A percentile compares a stretch with the other conserved stretches of the same genome.
Conservation (phyloP, 2,329 filamentous ascomycete species). For the Pseudogymnoascus sp. region DNA sequence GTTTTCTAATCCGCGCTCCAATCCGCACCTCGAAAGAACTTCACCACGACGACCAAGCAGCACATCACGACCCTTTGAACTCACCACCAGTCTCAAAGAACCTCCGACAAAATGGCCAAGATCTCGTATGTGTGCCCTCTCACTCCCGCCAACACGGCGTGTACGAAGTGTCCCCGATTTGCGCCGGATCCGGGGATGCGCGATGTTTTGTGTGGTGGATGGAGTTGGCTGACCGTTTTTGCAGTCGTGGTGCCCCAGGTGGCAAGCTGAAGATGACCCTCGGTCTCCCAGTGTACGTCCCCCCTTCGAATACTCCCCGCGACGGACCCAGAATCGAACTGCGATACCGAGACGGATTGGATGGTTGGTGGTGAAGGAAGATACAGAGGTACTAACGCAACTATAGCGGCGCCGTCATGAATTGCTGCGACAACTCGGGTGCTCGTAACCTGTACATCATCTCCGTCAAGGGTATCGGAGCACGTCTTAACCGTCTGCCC, state of each 20-base stretch:
- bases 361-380: slow-evolving; percentile 11
- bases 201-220: slow-evolving; percentile 7
- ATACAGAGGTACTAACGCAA: slow-evolving; percentile 12
- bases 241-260: slow-evolving; percentile 83
- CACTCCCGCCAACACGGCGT: slow-evolving; percentile 14
- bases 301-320: slow-evolving; percentile 8
- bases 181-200: slow-evolving; percentile 1
- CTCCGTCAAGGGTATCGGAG: slow-evolving; percentile 97
- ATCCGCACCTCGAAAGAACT: slow-evolving; percentile 17
- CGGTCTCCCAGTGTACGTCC: slow-evolving; percentile 97
- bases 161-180: neutral
- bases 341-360: neutral
- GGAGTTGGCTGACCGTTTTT: slow-evolving; percentile 11
- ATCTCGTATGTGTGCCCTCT: slow-evolving; percentile 45
- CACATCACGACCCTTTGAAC: slow-evolving; percentile 25
- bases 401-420: slow-evolving; percentile 92
- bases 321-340: slow-evolving; percentile 10
- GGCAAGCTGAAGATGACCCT: slow-evolving; percentile 99
- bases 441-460: slow-evolving; percentile 99
- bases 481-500: slow-evolving; percentile 92
- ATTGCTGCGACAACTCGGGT: slow-evolving; percentile 99
- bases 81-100: slow-evolving; percentile 20
- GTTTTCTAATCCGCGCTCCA: slow-evolving; percentile 18
- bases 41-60: slow-evolving; percentile 19
- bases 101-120: slow-evolving; percentile 56